Evolutionary conservation across 106 monocot genomes (phyloP).

Genomic region (Dactylorhiza incarnata): DNA sequence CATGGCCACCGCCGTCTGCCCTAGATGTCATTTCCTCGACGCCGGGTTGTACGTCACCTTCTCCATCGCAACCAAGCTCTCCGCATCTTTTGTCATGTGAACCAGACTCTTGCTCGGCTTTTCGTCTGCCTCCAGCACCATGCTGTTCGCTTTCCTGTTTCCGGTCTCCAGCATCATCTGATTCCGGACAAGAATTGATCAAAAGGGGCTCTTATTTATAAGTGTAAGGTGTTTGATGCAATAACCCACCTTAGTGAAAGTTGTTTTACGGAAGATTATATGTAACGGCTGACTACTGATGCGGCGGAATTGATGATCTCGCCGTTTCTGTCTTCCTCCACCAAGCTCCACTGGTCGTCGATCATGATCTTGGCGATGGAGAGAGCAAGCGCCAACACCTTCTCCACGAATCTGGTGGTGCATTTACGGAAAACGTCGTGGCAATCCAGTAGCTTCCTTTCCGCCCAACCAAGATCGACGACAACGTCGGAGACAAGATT

Average conservation of each 20-base stretch:
- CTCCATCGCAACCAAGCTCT: constrained; percentile 19
- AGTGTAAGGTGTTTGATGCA: background rate
- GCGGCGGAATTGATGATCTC: background rate
- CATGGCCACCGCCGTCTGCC: constrained; percentile 22
- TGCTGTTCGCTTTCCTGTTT: constrained; percentile 13
- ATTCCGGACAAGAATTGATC: background rate
- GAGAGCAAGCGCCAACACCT: constrained; percentile 30
- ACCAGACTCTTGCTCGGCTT: constrained; percentile 11
- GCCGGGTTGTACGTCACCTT: constrained; percentile 25
- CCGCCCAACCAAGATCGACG: constrained; percentile 43
- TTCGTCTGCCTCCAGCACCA: constrained; percentile 14
- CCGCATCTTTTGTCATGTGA: constrained; percentile 15
- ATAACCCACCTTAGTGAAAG: constrained; percentile 33
- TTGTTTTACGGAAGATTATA: constrained; percentile 45
- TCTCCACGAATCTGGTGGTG: constrained; percentile 32
- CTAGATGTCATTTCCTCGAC: constrained; percentile 24
- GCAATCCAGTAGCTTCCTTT: constrained; percentile 44
- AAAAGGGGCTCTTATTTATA: background rate
- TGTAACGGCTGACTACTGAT: constrained; percentile 32
- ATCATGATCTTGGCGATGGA: constrained; percentile 27
- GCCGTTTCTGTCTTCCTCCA: background rate
- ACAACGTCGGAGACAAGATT: constrained; percentile 20
- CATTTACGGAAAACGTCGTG: constrained; percentile 36
- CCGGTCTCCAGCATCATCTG: constrained; percentile 12
- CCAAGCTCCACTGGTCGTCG: constrained; percentile 19